These are phyloP conservation scores for Blastocystis hominis DNA, from an alignment of 352 stramenopile genomes.

Conservation along the genomic window DNA sequence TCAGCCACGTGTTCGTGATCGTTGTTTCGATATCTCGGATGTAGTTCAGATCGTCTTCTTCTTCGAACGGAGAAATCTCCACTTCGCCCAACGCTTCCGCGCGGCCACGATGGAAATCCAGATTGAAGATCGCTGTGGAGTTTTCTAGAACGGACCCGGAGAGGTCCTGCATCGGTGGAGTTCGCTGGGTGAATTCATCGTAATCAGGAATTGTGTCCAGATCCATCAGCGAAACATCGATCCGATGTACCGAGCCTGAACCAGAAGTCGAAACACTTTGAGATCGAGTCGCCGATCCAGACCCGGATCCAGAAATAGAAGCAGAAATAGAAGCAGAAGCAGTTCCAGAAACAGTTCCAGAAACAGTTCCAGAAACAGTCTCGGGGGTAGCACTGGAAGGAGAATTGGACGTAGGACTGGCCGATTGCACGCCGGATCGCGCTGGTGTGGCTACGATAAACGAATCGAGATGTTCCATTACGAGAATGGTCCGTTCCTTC, in stretches of 20 bases:
- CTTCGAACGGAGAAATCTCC: neutral
- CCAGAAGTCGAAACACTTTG: too few species aligned
- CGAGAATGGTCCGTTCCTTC: neutral
- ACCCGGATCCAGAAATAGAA: too few species aligned
- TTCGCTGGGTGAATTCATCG: neutral
- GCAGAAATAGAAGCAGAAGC: too few species aligned
- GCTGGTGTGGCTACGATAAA: too few species aligned
- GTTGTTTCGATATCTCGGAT: neutral
- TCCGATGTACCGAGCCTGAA: too few species aligned
- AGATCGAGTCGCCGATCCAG: too few species aligned
- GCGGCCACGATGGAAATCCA: too few species aligned
- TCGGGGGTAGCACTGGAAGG: too few species aligned
- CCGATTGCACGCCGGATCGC: too few species aligned
- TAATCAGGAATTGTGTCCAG: neutral
- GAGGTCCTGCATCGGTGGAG: neutral
- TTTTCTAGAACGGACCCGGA: conserved; percentile 4
- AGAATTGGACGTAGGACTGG: too few species aligned
- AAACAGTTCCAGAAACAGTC: too few species aligned
- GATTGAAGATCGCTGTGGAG: neutral
- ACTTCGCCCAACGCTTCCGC: neutral
- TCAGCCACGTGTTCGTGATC: conserved; percentile 38
- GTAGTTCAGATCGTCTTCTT: neutral
- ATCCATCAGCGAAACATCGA: neutral
- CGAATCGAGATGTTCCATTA: neutral
- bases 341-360: too few species aligned